These are phyloP conservation scores for Aspergillus wentii DNA, from an alignment of 495 filamentous ascomycete species.

Conservation along the genomic window DNA sequence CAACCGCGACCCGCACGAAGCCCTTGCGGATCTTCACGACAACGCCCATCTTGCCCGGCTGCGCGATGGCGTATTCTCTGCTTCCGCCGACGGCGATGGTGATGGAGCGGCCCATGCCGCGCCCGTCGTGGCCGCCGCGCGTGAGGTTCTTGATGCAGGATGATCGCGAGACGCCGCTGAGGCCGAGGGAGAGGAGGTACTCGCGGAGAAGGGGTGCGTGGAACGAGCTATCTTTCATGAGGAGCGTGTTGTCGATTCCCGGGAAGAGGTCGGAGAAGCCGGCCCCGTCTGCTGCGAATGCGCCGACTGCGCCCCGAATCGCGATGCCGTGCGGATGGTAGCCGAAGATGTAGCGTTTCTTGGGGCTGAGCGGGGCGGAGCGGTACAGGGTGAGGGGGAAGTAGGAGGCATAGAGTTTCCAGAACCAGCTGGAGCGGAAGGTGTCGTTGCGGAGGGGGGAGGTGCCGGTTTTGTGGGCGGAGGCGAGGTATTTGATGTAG, in stretches of 20 bases:
- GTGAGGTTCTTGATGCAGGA: conserved; percentile 21
- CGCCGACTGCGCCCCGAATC: conserved; percentile 72
- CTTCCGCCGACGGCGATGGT: conserved; percentile 24
- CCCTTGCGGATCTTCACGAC: conserved; percentile 21
- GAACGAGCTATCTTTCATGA: conserved; percentile 16
- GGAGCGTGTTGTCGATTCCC: conserved; percentile 63
- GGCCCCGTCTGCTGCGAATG: conserved; percentile 72
- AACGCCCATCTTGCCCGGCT: conserved; percentile 17
- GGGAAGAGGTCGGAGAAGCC: conserved; percentile 82
- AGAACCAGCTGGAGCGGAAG: conserved; percentile 50
- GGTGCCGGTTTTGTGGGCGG: conserved; percentile 59
- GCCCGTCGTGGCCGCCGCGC: conserved; percentile 17
- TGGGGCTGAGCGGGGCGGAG: conserved; percentile 48
- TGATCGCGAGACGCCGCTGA: conserved; percentile 16
- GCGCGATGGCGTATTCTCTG: conserved; percentile 19
- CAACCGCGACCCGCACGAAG: conserved; percentile 16
- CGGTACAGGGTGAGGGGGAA: conserved; percentile 17
- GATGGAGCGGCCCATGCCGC: conserved; percentile 24
- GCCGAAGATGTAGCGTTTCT: conserved; percentile 82
- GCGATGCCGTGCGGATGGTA: conserved; percentile 91
- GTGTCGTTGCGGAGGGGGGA: conserved; percentile 61
- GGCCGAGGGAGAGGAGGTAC: conserved; percentile 12
- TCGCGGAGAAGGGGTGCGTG: conserved; percentile 14
- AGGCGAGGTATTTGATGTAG: conserved; percentile 63
- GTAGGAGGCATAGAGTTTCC: conserved; percentile 14